A percentile compares a stretch with the other conserved stretches of the same genome.
phyloP scores from a whole-genome alignment of 2,329 filamentous ascomycete species.

The Aspergillus sp. region DNA sequence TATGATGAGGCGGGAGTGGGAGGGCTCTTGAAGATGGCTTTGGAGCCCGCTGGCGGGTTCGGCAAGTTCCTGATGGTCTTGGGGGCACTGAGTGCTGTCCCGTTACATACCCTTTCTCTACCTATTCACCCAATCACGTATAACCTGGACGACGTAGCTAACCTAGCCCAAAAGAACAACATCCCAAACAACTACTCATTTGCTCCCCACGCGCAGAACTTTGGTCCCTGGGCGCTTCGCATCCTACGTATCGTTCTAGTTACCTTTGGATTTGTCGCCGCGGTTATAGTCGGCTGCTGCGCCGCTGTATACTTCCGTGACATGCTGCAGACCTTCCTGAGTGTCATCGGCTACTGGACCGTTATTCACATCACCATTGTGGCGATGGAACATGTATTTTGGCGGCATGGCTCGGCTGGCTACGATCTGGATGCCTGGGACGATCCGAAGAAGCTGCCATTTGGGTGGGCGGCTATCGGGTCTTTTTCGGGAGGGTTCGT shows the following conservation, averaged over 20 bases:
- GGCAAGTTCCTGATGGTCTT: conserved; percentile 30
- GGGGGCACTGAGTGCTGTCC: conserved; percentile 27
- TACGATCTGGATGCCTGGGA: conserved; percentile 32
- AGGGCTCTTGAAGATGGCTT: conserved; percentile 24
- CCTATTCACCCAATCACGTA: not conserved
- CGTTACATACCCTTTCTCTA: conserved; percentile 12
- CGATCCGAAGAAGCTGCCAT: conserved; percentile 20
- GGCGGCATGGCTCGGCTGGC: conserved; percentile 24
- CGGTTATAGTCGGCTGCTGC: conserved; percentile 28
- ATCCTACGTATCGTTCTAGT: conserved; percentile 27
- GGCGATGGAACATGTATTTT: conserved; percentile 29
- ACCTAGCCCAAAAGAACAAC: conserved; percentile 21
- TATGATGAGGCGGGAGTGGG: conserved; percentile 22
- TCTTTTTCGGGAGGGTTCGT: conserved; percentile 27
- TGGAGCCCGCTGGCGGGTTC: conserved; percentile 27
- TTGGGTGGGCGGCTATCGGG: conserved; percentile 28
- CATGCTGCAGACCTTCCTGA: conserved; percentile 42
- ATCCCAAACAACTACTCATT: conserved; percentile 35
- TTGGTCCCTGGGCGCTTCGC: conserved; percentile 27
- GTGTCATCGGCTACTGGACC: conserved; percentile 46
- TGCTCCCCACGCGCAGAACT: conserved; percentile 29
- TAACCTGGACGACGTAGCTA: conserved; percentile 1
- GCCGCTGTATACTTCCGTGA: conserved; percentile 25
- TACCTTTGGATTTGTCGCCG: conserved; percentile 27
- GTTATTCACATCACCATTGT: conserved; percentile 34